These are phyloP conservation scores for Blastobotrys muscicola DNA, from an alignment of 805 yeast genomes.

Conservation along the genomic window DNA sequence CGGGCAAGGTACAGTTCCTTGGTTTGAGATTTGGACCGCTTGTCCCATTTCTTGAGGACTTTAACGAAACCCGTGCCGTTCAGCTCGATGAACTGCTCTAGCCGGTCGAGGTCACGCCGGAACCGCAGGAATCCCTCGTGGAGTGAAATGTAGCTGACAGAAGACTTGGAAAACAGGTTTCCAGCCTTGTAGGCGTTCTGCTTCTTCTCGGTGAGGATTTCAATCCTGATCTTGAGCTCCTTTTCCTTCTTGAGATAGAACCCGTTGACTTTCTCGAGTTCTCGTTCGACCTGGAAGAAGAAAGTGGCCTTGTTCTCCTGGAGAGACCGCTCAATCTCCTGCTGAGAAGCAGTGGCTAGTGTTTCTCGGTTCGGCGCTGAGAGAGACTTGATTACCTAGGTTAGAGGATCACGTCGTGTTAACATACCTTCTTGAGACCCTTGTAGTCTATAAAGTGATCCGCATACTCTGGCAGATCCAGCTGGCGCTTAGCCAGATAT, in stretches of 20 bases:
- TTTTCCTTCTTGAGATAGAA: constrained; percentile 88
- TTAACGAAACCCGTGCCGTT: constrained; percentile 95
- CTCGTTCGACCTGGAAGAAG: constrained; percentile 85
- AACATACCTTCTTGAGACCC: constrained; percentile 60
- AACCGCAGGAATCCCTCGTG: constrained; percentile 85
- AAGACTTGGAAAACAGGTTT: constrained; percentile 44
- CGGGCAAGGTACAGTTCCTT: constrained; percentile 85
- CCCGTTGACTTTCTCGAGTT: constrained; percentile 88
- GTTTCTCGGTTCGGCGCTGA: constrained; percentile 38
- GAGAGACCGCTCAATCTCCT: constrained; percentile 41
- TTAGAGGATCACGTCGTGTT: neutral
- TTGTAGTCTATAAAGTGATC: constrained; percentile 92
- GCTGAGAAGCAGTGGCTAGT: constrained; percentile 12
- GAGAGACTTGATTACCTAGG: constrained; percentile 66
- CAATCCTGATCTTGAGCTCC: constrained; percentile 69
- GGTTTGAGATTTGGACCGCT: constrained; percentile 87
- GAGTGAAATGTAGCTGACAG: constrained; percentile 70
- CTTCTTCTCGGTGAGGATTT: constrained; percentile 66
- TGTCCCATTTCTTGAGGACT: constrained; percentile 96
- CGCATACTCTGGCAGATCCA: constrained; percentile 91
- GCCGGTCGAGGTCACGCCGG: constrained; percentile 75
- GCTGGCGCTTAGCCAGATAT: constrained; percentile 84
- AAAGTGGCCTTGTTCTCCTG: constrained; percentile 86
- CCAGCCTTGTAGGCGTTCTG: constrained; percentile 38
- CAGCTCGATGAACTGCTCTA: constrained; percentile 89